These are phyloP conservation scores for Penicillium argentinense DNA, from an alignment of 495 filamentous ascomycete species.

Conservation along the genomic window DNA sequence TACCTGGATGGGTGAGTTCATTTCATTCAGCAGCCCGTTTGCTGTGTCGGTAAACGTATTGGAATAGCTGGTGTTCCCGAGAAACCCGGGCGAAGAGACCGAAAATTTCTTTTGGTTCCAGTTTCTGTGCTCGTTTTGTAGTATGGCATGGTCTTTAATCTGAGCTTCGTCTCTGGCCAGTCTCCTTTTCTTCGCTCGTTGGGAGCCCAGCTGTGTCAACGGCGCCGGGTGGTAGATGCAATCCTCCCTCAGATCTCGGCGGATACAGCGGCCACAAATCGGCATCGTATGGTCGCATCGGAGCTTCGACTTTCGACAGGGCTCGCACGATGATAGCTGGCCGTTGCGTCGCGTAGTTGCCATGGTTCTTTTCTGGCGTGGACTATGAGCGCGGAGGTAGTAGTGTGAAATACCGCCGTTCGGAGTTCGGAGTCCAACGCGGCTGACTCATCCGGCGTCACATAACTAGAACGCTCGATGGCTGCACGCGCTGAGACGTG, in stretches of 20 bases:
- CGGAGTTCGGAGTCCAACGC: slow-evolving; percentile 8
- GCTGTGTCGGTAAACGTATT: slow-evolving; percentile 29
- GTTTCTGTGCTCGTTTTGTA: not conserved
- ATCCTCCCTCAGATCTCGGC: slow-evolving; percentile 16
- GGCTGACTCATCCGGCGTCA: slow-evolving; percentile 1
- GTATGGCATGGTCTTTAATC: not conserved
- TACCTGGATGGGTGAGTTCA: not conserved
- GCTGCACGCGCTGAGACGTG: no score
- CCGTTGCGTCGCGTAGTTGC: slow-evolving; percentile 36
- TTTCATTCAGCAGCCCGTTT: not conserved
- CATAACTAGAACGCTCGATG: no score
- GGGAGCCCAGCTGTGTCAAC: slow-evolving; percentile 16
- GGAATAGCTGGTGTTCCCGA: slow-evolving; percentile 46
- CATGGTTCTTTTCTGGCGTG: slow-evolving; percentile 12
- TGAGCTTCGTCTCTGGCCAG: not conserved
- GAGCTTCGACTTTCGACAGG: slow-evolving; percentile 45
- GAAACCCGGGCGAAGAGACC: slow-evolving; percentile 16
- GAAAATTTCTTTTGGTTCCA: slow-evolving; percentile 15
- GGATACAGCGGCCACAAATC: slow-evolving; percentile 25
- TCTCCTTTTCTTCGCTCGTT: not conserved
- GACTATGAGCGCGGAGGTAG: no score
- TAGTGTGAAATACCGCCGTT: not conserved
- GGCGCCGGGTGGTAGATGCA: slow-evolving; percentile 38
- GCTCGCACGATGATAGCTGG: slow-evolving; percentile 42
- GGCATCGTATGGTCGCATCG: slow-evolving; percentile 39